phyloP scores from a whole-genome alignment of 345 rosid genomes.

The Boechera retrofracta region DNA sequence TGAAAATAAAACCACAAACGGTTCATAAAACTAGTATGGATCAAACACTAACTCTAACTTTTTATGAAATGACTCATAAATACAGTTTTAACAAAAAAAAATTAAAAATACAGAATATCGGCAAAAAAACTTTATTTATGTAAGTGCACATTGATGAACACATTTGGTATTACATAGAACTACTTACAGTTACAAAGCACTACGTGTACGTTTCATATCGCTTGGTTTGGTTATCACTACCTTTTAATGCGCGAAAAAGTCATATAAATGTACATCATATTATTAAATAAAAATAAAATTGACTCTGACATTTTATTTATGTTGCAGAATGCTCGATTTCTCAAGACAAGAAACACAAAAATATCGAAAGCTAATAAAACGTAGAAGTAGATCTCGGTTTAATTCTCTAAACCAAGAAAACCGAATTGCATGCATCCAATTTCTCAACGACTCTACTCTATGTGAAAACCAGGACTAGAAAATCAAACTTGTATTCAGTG shows the following conservation, averaged over 20 bases:
- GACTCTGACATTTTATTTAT: neutral
- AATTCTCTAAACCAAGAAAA: neutral
- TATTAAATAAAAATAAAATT: neutral
- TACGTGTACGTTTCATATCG: slow-evolving; percentile 7
- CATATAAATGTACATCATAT: neutral
- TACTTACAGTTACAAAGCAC: neutral
- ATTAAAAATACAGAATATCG: neutral
- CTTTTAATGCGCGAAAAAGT: neutral
- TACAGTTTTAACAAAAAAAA: neutral
- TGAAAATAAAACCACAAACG: neutral
- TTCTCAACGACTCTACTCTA: neutral
- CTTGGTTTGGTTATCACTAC: neutral
- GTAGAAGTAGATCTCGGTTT: neutral
- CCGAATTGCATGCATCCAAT: neutral
- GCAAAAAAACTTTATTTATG: neutral
- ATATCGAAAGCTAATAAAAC: neutral
- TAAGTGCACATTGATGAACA: slow-evolving; percentile 4
- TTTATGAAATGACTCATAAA: neutral
- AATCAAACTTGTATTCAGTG: neutral
- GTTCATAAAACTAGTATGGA: neutral
- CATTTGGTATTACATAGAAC: neutral
- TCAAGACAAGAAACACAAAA: neutral
- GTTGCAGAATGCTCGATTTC: neutral
- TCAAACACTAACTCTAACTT: neutral
- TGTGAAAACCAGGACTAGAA: too few species aligned